Base-by-base conservation (phyloP, 805 yeast genomes). In the Metschnikowia henanensis region DNA sequence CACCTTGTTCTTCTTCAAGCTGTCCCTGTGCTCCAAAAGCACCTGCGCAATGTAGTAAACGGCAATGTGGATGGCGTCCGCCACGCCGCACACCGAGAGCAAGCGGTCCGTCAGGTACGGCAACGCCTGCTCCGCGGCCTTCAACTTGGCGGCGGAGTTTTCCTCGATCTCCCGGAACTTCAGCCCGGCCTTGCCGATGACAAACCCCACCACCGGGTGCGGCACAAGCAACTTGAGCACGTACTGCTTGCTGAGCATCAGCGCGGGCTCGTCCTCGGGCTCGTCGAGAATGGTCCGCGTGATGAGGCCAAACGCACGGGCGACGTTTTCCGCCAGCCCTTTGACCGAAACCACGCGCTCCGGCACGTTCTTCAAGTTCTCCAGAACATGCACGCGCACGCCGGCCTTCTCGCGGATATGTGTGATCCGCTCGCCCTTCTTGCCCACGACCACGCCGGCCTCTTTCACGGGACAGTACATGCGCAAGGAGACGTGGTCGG, bases 51-150 rank as follows among this genome's bases (percentile, higher is more conserved):
- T 74, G 59, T 83, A 84, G 62, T 83, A 87, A 0, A 82, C 72
- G 8, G 96, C 96, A 53, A 87, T 86, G 58, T 87, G 95, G 32
- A 89, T 78, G 2, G 96, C 90, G 65, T 88, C 95, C 1, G 90
- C 89, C 12, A 86, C 92, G 6, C 96, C 96, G 5, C 76, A 70
- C 6, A 88, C 76, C 19, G 81, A 73, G 37, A 89, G 67, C 17
- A 85, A 71, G 46, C 95, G 73, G 60, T 89, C 96, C 13, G 90
- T 87, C 0, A 92, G 84, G 47, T 76, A 77, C 1, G 94, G 87
- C 51, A 89, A 66, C 13, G 83, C 77, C 35, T 79, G 78, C 32
- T 84, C 88, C 19, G 84, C 86, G 2, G 95, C 94, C 52, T 75
- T 77, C 43, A 89, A 71, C 45, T 78, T 74, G 2, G 95, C 91